Evolutionary conservation across 2,329 filamentous ascomycete genomes (phyloP).

Genomic region (Metarhizium rileyi): DNA sequence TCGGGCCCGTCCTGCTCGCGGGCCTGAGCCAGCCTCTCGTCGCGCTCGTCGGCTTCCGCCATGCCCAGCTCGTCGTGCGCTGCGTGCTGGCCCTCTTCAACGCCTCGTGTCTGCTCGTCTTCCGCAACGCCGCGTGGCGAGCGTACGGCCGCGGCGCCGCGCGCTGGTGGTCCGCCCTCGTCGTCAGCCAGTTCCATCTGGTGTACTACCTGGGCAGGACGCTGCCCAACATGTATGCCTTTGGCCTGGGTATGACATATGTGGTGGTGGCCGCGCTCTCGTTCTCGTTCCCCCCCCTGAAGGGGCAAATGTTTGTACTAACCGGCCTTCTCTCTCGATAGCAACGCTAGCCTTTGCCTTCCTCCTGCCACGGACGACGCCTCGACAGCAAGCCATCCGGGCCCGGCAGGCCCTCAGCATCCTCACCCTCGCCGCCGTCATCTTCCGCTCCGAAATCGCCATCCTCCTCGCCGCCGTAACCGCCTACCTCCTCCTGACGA

Average conservation of each 20-base stretch:
- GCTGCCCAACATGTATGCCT: conserved; percentile 94
- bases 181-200: conserved; percentile 81
- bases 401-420: conserved; percentile 60
- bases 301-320: not conserved
- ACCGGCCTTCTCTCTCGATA: conserved; percentile 18
- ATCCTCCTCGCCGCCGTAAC: conserved; percentile 64
- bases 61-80: conserved; percentile 57
- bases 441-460: conserved; percentile 86
- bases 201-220: conserved; percentile 88
- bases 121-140: conserved; percentile 51
- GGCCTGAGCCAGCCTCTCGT: conserved; percentile 60
- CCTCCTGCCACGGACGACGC: conserved; percentile 25
- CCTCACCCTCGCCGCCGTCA: conserved; percentile 67
- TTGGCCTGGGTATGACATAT: conserved; percentile 62
- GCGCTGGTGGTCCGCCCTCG: conserved; percentile 71
- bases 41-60: conserved; percentile 41
- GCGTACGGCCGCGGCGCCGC: conserved; percentile 61
- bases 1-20: conserved; percentile 70
- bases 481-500: conserved; percentile 50
- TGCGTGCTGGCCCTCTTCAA: conserved; percentile 72
- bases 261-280: too few species aligned
- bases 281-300: too few species aligned
- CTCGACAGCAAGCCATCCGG: conserved; percentile 26
- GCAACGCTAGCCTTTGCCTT: conserved; percentile 55
- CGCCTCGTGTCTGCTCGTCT: conserved; percentile 55